Evolutionary conservation across 768 basidiomycete genomes (phyloP).

Genomic region (Lactarius vividus): DNA sequence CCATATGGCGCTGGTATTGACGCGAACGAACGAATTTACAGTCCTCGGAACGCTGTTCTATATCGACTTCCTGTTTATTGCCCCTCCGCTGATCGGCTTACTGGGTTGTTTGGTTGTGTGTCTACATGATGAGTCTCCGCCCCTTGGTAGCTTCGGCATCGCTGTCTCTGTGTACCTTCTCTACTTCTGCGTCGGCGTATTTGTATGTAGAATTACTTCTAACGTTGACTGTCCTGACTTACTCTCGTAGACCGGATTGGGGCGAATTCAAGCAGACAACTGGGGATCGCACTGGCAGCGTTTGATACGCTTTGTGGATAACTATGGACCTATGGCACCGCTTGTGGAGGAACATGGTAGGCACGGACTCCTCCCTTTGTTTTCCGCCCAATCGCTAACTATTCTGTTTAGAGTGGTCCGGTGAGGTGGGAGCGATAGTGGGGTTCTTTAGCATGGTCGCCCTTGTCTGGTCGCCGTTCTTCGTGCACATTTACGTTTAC

Average conservation of each 20-base stretch:
- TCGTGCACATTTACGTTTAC: no score
- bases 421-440: neutral
- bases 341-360: conserved; percentile 4
- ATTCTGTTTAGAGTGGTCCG: conserved; percentile 5
- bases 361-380: neutral
- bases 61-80: no score
- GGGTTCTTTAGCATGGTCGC: neutral
- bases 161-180: neutral
- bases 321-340: conserved; percentile 1
- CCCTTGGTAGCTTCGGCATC: neutral
- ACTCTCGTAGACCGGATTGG: neutral
- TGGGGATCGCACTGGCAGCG: neutral
- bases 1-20: neutral
- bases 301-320: neutral
- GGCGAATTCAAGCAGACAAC: neutral
- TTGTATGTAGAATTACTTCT: neutral
- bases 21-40: neutral
- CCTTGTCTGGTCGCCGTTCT: no score
- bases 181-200: neutral
- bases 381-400: neutral
- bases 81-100: no score
- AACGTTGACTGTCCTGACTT: neutral
- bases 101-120: no score
- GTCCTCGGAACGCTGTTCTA: no score
- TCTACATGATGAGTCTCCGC: no score